Evolutionary conservation across 768 basidiomycete species (phyloP), one percentile per base, ranked within the genome.

Genomic region (Russula emetica): DNA sequence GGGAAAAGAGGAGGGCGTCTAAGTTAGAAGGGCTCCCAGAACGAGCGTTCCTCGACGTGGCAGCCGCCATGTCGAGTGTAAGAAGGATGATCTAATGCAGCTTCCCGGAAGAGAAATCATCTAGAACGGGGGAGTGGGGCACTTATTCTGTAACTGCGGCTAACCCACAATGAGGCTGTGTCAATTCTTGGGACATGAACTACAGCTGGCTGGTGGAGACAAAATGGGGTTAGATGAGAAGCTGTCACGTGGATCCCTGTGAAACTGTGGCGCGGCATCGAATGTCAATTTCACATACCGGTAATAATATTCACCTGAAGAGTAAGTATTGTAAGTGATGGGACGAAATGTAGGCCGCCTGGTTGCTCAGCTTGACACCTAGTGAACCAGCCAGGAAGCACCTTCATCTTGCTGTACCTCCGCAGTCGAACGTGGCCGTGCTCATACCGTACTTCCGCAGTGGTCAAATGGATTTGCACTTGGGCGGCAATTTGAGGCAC

Each of bases 101-200:
- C 64, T 66, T 66, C 65, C 20, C 30, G 45, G 56, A 47, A 55
- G 62, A 55, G 53, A 45, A 58, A 22, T 47, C 42, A 58, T 66
- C 14, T 45, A 44, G 26, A 57, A 36, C 34, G 45, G 58, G 58
- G 22, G 49, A 63, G 42, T 45, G 36, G 32, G 42, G 42, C 42
- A 61, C 30, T 42, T 53, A 24, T 65, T 44, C 50, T 66, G 45
- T 47, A 32, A 51, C 38, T 54, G 57, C 57, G 38, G 55, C 51
- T 30, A 60, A 36, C 58, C 44, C 53, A 16, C 52, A 55, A 42
- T 22, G 28, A 49, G 58, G 58, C 28, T 13, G n/a, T 59, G 20
- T 44, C 28, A n/a, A 26, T 24, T 40, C 38, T 40, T 14, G n/a
- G n/a, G n/a, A n/a, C 22, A 47, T 59, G 18, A 45, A 38, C 8